A percentile compares a stretch with the other conserved stretches of the same genome.
Evolutionary conservation across 1,284 basidiomycete genomes (phyloP).

Genomic region (Malassezia furfur): DNA sequence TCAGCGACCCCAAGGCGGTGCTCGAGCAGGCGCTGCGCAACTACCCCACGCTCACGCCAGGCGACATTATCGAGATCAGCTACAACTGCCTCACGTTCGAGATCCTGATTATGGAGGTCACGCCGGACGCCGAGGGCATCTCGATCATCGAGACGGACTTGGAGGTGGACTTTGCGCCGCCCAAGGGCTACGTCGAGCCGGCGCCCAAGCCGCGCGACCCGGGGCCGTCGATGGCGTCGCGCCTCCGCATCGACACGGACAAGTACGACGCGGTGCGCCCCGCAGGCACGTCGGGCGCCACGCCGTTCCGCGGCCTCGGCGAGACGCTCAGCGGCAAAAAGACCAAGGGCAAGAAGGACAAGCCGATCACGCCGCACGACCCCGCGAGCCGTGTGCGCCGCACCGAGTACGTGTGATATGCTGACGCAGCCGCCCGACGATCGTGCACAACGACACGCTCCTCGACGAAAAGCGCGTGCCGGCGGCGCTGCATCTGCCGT

Average conservation of each 20-base stretch:
- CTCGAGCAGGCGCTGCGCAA: slow-evolving; percentile 90
- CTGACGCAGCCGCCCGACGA: slow-evolving; percentile 61
- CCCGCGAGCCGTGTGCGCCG: slow-evolving; percentile 35
- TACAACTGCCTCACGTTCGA: slow-evolving; percentile 75
- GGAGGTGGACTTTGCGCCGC: slow-evolving; percentile 62
- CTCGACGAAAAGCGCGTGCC: slow-evolving; percentile 69
- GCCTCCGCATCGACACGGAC: slow-evolving; percentile 73
- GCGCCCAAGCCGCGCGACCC: slow-evolving; percentile 67
- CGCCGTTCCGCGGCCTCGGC: slow-evolving; percentile 34
- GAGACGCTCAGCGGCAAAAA: slow-evolving; percentile 46
- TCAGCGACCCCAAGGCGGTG: slow-evolving; percentile 83
- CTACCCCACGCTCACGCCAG: slow-evolving; percentile 59
- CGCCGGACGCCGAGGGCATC: slow-evolving; percentile 67
- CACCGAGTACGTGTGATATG: slow-evolving; percentile 27
- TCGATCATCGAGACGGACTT: slow-evolving; percentile 89
- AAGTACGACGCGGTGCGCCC: slow-evolving; percentile 31
- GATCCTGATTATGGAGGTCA: slow-evolving; percentile 86
- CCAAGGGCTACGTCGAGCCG: slow-evolving; percentile 71
- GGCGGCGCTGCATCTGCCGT: slow-evolving; percentile 77
- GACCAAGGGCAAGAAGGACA: slow-evolving; percentile 42
- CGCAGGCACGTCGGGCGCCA: background rate
- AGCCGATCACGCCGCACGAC: slow-evolving; percentile 41
- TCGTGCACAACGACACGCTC: slow-evolving; percentile 72
- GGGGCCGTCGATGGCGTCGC: slow-evolving; percentile 86
- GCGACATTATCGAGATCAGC: slow-evolving; percentile 51